These are phyloP conservation scores for Coniosporium apollinis DNA, from an alignment of 495 filamentous ascomycete genomes.

Conservation along the genomic window DNA sequence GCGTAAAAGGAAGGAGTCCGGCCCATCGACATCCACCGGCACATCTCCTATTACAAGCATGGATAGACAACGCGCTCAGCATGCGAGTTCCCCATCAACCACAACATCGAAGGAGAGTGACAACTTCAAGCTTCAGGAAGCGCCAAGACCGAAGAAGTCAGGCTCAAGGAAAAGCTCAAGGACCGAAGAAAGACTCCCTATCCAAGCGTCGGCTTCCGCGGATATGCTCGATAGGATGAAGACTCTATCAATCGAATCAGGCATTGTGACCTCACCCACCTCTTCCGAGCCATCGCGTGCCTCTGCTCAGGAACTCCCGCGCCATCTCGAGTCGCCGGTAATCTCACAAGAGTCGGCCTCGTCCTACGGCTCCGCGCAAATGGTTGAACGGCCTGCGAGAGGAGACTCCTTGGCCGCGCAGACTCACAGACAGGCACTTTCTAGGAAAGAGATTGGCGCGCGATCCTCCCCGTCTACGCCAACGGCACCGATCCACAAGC, in stretches of 20 bases:
- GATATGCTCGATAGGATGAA: conserved; percentile 9
- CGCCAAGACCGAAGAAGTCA: conserved; percentile 48
- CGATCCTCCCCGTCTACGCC: conserved; percentile 17
- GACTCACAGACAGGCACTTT: conserved; percentile 4
- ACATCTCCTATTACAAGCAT: conserved; percentile 24
- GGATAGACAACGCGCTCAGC: conserved; percentile 23
- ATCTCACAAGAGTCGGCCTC: no score
- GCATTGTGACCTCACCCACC: no score
- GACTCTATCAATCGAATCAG: no score
- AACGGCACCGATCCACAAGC: conserved; percentile 12
- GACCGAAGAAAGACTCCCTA: conserved; percentile 22
- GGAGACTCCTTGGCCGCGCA: conserved; percentile 36
- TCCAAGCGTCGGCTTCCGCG: conserved; percentile 10
- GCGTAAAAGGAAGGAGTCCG: conserved; percentile 28
- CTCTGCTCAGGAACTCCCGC: no score
- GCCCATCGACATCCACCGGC: conserved; percentile 7
- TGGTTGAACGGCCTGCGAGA: conserved; percentile 32
- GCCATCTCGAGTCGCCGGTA: no score
- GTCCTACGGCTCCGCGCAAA: no score
- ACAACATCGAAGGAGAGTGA: conserved; percentile 22
- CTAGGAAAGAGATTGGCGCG: no score
- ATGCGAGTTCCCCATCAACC: conserved; percentile 12
- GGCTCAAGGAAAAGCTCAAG: conserved; percentile 49
- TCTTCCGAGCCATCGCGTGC: no score
- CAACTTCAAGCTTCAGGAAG: conserved; percentile 61